Base-by-base conservation (phyloP, 805 yeast genomes). In the Monosporozyma solicola region DNA sequence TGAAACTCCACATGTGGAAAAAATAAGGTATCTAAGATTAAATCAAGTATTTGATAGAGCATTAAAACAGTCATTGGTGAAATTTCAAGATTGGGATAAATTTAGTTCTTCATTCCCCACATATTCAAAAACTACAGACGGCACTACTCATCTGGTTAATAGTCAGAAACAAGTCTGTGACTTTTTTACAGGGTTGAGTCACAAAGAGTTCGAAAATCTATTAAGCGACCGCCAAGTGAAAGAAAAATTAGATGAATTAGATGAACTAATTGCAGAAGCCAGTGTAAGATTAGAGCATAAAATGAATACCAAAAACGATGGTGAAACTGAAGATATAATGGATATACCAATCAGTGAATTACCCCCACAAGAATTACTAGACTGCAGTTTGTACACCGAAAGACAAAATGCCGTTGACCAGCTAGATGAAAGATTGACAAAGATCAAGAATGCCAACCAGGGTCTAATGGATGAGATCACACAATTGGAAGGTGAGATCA, bases 41-140 rank as follows among this genome's bases (percentile, higher is more conserved):
- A 67, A 71, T 51, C 73, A 76, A 52, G 80, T 81, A 5, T 74
- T 80, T 51, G 69, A 72, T 29, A 74, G 78, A 53, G 85, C 87
- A 0, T 69, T 83, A 29, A 76, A 77, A 29, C 82, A 78, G 58
- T 74, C 82, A 2, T 73, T 80, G 41, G 51, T 56, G 4, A 76
- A 74, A 57, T 72, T 80, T 44, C 69, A 80, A 41, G 72, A 75
- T 25, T 66, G 73, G 53, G 84, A 81, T 13, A 79, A 78, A 55
- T 63, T 82, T 25, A 66, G 71, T 50, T 61, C 74, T 22, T 82
- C 86, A 61, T 83, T 78, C 61, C 87, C 87, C 2, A 65, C 68
- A 6, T 72, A 80, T 45, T 73, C 83, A 2, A 52, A 61, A n/a
- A 66, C 75, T 15, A 70, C 68, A n/a, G 74, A 71, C 25, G 84